A percentile compares a stretch with the other conserved stretches of the same genome.
Evolutionary conservation across 768 basidiomycete species (phyloP).

Genomic region (Coprinellus micaceus): DNA sequence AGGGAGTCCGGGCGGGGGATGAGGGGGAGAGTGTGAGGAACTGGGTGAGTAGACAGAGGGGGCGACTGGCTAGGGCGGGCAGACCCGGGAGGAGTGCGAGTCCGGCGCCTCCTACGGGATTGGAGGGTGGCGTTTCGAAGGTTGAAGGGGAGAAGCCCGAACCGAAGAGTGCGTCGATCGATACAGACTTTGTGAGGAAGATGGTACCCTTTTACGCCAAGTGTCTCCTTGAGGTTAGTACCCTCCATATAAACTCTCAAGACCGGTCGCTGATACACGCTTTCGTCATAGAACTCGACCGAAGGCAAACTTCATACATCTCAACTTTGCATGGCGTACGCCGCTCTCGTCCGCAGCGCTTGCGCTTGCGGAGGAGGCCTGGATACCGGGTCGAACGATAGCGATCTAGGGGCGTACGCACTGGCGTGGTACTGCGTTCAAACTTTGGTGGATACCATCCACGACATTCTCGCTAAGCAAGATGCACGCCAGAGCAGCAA

Average conservation of each 20-base stretch:
- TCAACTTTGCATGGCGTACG: conserved; percentile 72
- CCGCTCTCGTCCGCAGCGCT: conserved; percentile 66
- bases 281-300: conserved; percentile 59
- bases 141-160: not conserved
- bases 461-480: conserved; percentile 18
- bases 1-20: not conserved
- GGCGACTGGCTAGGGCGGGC: not conserved
- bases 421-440: conserved; percentile 72
- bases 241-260: conserved; percentile 2
- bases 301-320: conserved; percentile 56
- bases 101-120: not conserved
- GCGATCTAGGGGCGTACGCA: conserved; percentile 28
- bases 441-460: conserved; percentile 47
- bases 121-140: not conserved
- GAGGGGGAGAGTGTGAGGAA: not conserved
- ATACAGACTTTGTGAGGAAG: conserved; percentile 41
- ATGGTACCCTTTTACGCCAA: conserved; percentile 73
- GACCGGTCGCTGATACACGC: too few relatives aligned
- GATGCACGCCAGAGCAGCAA: conserved; percentile 16
- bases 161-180: not conserved
- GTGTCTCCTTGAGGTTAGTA: conserved; percentile 65
- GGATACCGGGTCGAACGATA: not conserved
- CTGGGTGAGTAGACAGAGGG: not conserved
- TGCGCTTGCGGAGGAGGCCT: conserved; percentile 28
- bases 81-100: not conserved